Conservation (phyloP, 2,329 filamentous ascomycete species). For the Xylaria polymorpha region DNA sequence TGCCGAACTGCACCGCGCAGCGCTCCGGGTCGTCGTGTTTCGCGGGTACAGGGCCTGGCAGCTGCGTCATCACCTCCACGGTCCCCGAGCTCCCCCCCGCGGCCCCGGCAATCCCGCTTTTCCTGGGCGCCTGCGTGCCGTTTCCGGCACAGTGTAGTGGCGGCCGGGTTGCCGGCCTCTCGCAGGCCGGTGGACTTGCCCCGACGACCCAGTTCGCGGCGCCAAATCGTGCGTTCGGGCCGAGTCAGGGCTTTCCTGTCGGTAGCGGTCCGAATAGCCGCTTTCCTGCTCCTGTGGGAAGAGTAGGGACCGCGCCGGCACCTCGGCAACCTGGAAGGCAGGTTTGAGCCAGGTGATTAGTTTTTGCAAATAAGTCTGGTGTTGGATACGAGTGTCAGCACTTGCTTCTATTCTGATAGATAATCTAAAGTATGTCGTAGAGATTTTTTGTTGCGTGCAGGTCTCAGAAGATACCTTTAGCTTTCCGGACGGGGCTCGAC, state of each 20-base stretch:
- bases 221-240: background rate
- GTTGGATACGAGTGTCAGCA: background rate
- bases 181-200: background rate
- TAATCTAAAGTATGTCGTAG: background rate
- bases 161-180: conserved; percentile 3
- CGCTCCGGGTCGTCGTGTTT: background rate
- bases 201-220: background rate
- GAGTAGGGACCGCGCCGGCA: background rate
- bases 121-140: background rate
- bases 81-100: background rate
- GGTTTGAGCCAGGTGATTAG: background rate
- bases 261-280: background rate
- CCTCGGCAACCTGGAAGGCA: background rate
- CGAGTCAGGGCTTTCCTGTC: background rate
- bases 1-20: background rate
- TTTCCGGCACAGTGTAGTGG: background rate
- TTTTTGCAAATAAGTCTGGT: background rate
- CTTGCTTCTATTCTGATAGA: no score
- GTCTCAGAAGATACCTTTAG: background rate
- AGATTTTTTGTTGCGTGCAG: background rate
- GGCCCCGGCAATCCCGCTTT: background rate
- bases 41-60: background rate
- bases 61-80: background rate
- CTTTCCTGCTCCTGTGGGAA: background rate
- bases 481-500: background rate